Conservation (phyloP, 2,329 filamentous ascomycete species). For the Emmonsiellopsis sp. region DNA sequence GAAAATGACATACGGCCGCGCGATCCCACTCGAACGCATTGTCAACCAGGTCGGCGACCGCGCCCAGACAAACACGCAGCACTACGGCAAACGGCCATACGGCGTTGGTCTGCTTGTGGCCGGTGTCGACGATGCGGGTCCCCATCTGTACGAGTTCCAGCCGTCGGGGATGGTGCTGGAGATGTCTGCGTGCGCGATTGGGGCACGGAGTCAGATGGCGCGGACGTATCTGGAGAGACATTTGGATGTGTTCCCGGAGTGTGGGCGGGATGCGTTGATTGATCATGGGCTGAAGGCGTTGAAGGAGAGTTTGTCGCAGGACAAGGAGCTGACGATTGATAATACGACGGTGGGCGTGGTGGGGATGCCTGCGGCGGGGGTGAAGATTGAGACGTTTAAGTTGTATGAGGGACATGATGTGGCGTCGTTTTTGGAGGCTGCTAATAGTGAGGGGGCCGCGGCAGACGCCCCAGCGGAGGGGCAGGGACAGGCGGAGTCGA, state of each 20-base stretch:
- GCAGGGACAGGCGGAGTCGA: slow-evolving; percentile 39
- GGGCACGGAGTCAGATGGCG: slow-evolving; percentile 93
- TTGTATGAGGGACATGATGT: slow-evolving; percentile 85
- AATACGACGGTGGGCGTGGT: slow-evolving; percentile 90
- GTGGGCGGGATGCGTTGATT: slow-evolving; percentile 74
- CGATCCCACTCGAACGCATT: slow-evolving; percentile 81
- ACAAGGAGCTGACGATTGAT: slow-evolving; percentile 94
- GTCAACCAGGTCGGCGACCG: slow-evolving; percentile 90
- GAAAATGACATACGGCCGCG: slow-evolving; percentile 88
- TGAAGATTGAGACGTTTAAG: slow-evolving; percentile 67
- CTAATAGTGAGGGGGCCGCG: slow-evolving; percentile 43
- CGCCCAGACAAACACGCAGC: slow-evolving; percentile 94
- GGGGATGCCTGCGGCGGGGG: slow-evolving; percentile 50
- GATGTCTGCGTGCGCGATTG: slow-evolving; percentile 94
- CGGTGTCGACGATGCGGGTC: slow-evolving; percentile 85
- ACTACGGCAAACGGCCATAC: slow-evolving; percentile 93
- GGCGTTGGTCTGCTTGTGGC: slow-evolving; percentile 88
- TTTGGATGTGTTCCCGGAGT: slow-evolving; percentile 69
- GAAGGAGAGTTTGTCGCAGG: slow-evolving; percentile 92
- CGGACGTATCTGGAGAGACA: slow-evolving; percentile 93
- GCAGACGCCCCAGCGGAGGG: slow-evolving; percentile 36
- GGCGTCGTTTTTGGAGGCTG: slow-evolving; percentile 72
- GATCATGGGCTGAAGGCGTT: slow-evolving; percentile 82
- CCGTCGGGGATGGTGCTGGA: slow-evolving; percentile 92
- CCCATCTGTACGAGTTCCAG: slow-evolving; percentile 97